Evolutionary conservation across 345 rosid species (phyloP), one percentile per base, ranked within the genome.

Genomic region (Eucalyptus victrix): DNA sequence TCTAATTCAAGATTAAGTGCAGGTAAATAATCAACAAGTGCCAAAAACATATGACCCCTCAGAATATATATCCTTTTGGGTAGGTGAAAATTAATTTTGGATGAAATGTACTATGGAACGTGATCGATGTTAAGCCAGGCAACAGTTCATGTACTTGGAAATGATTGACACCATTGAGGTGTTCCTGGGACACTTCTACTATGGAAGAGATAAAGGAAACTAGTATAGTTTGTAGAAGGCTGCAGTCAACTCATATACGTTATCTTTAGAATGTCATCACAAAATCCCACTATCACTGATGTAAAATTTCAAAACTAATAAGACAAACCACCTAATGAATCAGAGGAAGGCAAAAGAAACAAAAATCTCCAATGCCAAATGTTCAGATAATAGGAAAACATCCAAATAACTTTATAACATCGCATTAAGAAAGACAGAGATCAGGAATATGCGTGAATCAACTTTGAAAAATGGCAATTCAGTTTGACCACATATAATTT

Each of bases 381-480:
- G 4, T 37, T 21, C 28, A 72, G 15, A 37, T 72, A 72, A 19
- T 19, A 72, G 8, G 6, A 37, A 76, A 76, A 76, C 83, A 76
- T 37, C 47, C 83, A 76, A 37, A 11, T 26, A 76, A 72, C 47
- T 76, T 76, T 11, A 37, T 24, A 76, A 76, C 2, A 9, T 37
- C 47, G 3, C 45, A 76, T 19, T 37, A 76, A 24, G 28, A 76
- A 76, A 76, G 83, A 76, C 28, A 19, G 1, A 72, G 40, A 69
- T 69, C 37, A 69, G 5, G 28, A 76, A 37, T 76, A 19, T 21
- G 45, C 0, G 23, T 1, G 23, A 51, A 18, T 51, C 23, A 51
- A 97, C 98, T 98, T 90, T 97, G 96, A 88, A 97, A 97, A 24
- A 97, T 83, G 6, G 98, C 93, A 86, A 94, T 90, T 87, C 98